These are phyloP conservation scores for Calocybe gangraenosa DNA, from an alignment of 768 basidiomycete genomes.

Conservation along the genomic window DNA sequence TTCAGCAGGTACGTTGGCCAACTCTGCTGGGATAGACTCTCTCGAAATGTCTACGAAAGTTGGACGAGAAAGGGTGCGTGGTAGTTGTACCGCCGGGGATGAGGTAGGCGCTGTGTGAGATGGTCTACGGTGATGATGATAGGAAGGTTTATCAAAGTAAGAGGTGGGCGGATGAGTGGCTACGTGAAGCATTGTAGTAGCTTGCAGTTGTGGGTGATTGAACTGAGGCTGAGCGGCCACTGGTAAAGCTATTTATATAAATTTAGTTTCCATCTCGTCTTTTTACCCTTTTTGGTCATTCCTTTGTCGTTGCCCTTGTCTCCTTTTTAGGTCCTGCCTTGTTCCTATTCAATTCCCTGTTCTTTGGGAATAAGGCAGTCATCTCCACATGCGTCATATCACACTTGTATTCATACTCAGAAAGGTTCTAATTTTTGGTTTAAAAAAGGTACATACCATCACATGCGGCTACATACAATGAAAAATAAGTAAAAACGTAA, in stretches of 20 bases:
- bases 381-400: no score
- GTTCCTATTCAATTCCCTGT: no score
- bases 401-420: no score
- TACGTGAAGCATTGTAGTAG: constrained; percentile 42
- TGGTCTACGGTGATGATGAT: constrained; percentile 25
- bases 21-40: constrained; percentile 58
- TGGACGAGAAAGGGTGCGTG: constrained; percentile 66
- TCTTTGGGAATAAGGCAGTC: no score
- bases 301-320: constrained; percentile 32
- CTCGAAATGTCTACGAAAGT: constrained; percentile 51
- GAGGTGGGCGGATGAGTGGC: constrained; percentile 35
- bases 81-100: constrained; percentile 52
- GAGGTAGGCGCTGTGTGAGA: constrained; percentile 18
- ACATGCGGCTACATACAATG: no score
- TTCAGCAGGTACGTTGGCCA: constrained; percentile 59
- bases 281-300: constrained; percentile 30
- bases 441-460: no score
- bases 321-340: no score
- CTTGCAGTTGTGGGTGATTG: constrained; percentile 3
- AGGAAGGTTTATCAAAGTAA: constrained; percentile 31
- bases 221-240: constrained; percentile 23
- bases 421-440: no score
- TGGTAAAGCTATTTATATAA: constrained; percentile 38
- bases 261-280: background rate
- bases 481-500: no score